Evolutionary conservation across 495 filamentous ascomycete species (phyloP), one percentile per base, ranked within the genome.

Genomic region (Penicillium goetzii): DNA sequence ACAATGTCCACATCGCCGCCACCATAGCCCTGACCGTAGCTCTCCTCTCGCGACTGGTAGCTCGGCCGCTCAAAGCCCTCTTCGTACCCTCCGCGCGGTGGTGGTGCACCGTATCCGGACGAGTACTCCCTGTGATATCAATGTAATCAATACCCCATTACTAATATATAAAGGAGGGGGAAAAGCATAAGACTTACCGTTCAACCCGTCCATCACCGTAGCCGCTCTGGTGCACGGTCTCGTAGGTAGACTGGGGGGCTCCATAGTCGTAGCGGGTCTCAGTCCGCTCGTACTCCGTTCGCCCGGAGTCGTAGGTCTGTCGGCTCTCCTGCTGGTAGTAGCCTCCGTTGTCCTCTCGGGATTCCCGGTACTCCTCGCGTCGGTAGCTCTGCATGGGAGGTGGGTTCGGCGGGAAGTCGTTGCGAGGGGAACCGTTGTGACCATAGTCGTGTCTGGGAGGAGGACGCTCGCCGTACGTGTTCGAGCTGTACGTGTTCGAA

Each of bases 331-430:
- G 61, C 28, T 62, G 61, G 54, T 71, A 66, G 56, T 64, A 69
- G 21, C 60, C 51, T n/a, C 65, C 58, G 8, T 62, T 66, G 6
- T 73, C 63, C 58, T 77, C 75, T 45, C 70, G 69, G 64, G 75
- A 76, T 40, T 73, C 67, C 10, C 63, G 58, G 34, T 72, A 62
- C 55, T 76, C 69, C n/a, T 68, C 61, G 21, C 68, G 66, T 17
- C 40, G 54, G 53, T 64, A 73, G 26, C 40, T 52, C 49, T 66
- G 58, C 21, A 43, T 21, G 3, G 59, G 61, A 33, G 68, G 53
- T 23, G 62, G 63, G 26, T 54, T 30, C 14, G 34, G 10, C n/a
- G 60, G 52, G 32, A 53, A 63, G 0, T 57, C 65, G 33, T 40
- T 41, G 34, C 54, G 33, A 43, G 36, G n/a, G 49, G 7, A 55